Conservation (phyloP, 2,329 filamentous ascomycete genomes). For the Colletotrichum orbiculare region DNA sequence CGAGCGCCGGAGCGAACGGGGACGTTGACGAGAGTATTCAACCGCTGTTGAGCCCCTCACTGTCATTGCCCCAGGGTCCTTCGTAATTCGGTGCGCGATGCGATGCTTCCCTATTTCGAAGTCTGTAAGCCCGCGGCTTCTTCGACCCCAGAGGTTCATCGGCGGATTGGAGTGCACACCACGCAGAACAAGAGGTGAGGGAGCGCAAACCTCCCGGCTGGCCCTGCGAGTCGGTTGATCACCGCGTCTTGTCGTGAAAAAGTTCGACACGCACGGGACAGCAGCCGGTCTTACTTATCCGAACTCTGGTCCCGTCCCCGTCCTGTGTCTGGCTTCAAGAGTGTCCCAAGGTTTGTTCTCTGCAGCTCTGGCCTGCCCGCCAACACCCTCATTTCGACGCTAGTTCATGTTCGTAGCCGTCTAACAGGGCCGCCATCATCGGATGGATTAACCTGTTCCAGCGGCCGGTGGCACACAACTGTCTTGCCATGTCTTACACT, state of each 20-base stretch:
- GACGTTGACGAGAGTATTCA: neutral
- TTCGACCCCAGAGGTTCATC: neutral
- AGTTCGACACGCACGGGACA: conserved; percentile 25
- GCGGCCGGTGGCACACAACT: conserved; percentile 12
- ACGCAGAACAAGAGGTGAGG: neutral
- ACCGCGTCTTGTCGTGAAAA: conserved; percentile 9
- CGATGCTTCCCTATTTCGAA: neutral
- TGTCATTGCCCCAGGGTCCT: neutral
- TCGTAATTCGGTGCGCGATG: neutral
- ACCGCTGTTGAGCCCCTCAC: neutral
- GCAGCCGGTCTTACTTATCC: conserved; percentile 29
- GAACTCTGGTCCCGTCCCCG: conserved; percentile 22
- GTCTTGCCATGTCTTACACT: conserved; percentile 26
- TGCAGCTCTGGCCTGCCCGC: conserved; percentile 18
- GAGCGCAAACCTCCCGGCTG: conserved; percentile 21
- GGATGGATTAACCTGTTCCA: conserved; percentile 28
- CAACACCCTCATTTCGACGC: neutral
- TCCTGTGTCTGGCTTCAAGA: conserved; percentile 15
- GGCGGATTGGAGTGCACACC: neutral
- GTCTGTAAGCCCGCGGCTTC: neutral
- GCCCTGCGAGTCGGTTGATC: conserved; percentile 15
- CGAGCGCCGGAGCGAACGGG: conserved; percentile 17
- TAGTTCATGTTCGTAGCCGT: conserved; percentile 27
- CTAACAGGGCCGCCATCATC: conserved; percentile 13
- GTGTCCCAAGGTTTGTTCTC: conserved; percentile 10